Evolutionary conservation across 306 rosid species (phyloP), one percentile per base, ranked within the genome.

Genomic region (Quercus robur): DNA sequence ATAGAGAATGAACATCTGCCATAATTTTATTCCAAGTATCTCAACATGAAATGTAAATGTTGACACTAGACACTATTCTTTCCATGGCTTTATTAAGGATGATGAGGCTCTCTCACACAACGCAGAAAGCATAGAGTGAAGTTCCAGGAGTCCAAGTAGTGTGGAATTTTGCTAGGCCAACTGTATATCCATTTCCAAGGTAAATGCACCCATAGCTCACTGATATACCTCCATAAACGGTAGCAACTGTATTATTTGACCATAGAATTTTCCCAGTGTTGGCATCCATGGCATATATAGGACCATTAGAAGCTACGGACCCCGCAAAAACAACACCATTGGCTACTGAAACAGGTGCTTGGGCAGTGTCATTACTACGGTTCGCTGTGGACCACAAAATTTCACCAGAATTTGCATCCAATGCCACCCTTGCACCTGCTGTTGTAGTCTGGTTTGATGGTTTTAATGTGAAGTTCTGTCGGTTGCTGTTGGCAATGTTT

Each of bases 101-200:
- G 70, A 6, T 7, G 70, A 1, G 21, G 35, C 23, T 26, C 26
- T 57, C 46, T 71, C 75, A 84, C 18, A 14, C 4, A 25, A 77
- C 59, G 28, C 88, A 80, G 75, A 80, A 82, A 7, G 85, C 80
- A 66, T 13, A 80, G 4, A 82, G 81, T 21, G 79, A 77, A 80
- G 84, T 82, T 62, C 88, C 85, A 5, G 83, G 21, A 28, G 90
- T 82, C 88, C 87, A 84, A 56, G 85, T 71, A 18, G 88, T 83
- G 52, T 85, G 86, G 70, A 87, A 85, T 28, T 5, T 70, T 12
- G 81, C 85, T 13, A 80, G 82, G 69, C 73, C 74, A 67, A 80
- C 77, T 9, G 80, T 62, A 31, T 77, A 82, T 58, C 87, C 87
- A 73, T 56, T 59, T 35, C 91, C 62, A 4, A 78, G 33, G 55